Evolutionary conservation across 768 basidiomycete species (phyloP), one percentile per base, ranked within the genome.

Genomic region (Mycena galericulata): DNA sequence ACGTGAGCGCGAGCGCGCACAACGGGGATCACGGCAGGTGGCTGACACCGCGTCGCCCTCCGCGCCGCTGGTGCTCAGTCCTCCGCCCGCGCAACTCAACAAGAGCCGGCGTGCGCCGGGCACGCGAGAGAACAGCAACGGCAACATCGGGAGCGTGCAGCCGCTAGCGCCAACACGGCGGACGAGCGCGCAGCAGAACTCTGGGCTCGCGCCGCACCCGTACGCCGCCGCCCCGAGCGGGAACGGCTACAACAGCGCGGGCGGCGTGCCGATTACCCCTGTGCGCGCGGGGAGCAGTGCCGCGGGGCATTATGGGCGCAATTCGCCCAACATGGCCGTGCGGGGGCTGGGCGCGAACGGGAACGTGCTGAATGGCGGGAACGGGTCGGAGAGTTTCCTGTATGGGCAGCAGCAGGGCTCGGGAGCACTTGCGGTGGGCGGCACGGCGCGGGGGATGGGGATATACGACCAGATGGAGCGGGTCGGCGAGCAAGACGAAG

Each of bases 391-490:
- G 62, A 88, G 91, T 30, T 90, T 90, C 81, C 75, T 91, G 74
- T 93, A 92, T 72, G 87, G 86, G 47, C 89, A 87, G 69, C 76
- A 82, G 58, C 78, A 76, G 10, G 85, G 82, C 62, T 90, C 89
- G 77, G 76, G 81, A 30, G 78, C 81, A 50, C 53, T 80, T 53
- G 73, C 74, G 46, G 60, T 66, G 59, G 79, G 76, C 26, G 81
- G 79, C 30, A 65, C 69, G 32, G 71, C 80, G 20, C 81, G 87
- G 65, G 85, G 81, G 6, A 91, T 93, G 89, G 86, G 82, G 20
- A 81, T 90, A 46, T 93, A 92, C 72, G 91, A 92, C 63, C 91
- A 88, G 78, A 86, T 88, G 85, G 85, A 82, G 50, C 83, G 86
- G 51, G 85, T 81, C 15, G 87, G 88, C 54, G 88, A 89, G 68